A percentile compares a stretch with the other conserved stretches of the same genome.
These are phyloP conservation scores for Dendrobium huoshanense DNA, from an alignment of 106 monocot species.

Conservation along the genomic window DNA sequence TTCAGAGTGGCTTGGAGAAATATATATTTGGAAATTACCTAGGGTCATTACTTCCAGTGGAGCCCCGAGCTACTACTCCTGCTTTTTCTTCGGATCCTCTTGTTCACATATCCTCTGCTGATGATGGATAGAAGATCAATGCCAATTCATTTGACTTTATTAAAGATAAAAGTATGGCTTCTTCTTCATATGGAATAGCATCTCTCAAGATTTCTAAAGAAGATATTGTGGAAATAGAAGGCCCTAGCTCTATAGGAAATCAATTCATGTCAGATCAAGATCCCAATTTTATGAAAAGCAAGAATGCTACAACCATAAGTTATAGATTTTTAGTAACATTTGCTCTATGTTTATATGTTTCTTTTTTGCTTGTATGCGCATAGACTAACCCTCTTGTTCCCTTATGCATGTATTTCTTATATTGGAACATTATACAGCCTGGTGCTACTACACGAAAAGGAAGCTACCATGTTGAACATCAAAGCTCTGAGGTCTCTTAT, in stretches of 20 bases:
- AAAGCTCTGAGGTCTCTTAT: slow-evolving; percentile 75
- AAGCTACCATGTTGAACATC: slow-evolving; percentile 54
- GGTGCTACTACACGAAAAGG: slow-evolving; percentile 83
- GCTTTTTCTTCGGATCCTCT: slow-evolving; percentile 90
- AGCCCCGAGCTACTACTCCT: slow-evolving; percentile 55
- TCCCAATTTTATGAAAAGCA: slow-evolving; percentile 39
- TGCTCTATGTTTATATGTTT: background rate
- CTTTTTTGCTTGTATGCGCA: background rate
- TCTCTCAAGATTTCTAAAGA: slow-evolving; percentile 40
- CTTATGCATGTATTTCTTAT: background rate
- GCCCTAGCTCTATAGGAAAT: slow-evolving; percentile 37
- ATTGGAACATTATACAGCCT: slow-evolving; percentile 39
- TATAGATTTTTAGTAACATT: slow-evolving; percentile 8
- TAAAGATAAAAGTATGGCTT: slow-evolving; percentile 15
- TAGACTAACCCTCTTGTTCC: no score
- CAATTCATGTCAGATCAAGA: slow-evolving; percentile 44
- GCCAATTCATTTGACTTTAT: slow-evolving; percentile 30
- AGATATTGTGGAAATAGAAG: slow-evolving; percentile 91
- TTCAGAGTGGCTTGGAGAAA: slow-evolving; percentile 89
- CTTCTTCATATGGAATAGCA: slow-evolving; percentile 25
- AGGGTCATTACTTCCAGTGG: slow-evolving; percentile 61
- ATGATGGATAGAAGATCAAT: slow-evolving; percentile 28
- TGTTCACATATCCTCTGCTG: slow-evolving; percentile 29
- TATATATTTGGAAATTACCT: slow-evolving; percentile 85
- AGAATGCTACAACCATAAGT: slow-evolving; percentile 56